These are phyloP conservation scores for Pilasporangium apinafurcum DNA, from an alignment of 352 stramenopile species.

Conservation along the genomic window DNA sequence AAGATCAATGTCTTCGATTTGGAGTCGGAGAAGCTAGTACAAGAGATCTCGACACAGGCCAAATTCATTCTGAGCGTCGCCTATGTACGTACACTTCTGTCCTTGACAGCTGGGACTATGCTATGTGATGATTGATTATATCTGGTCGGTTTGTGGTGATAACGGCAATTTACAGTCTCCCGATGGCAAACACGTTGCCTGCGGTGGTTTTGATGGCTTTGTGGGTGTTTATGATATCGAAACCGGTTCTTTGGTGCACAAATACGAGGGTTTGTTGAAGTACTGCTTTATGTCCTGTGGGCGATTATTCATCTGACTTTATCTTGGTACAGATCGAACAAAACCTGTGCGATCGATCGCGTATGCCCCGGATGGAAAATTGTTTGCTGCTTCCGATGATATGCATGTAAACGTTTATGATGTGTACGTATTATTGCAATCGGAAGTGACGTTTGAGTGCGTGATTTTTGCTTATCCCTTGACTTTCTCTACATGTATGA, in stretches of 20 bases:
- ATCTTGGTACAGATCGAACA: conserved; percentile 44
- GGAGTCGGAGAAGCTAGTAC: conserved; percentile 68
- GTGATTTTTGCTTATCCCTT: not conserved
- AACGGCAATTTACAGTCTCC: too few species aligned
- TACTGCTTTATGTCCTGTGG: not conserved
- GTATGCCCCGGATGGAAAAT: conserved; percentile 79
- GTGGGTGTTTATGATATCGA: conserved; percentile 85
- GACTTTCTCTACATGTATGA: not conserved
- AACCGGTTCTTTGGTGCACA: conserved; percentile 70
- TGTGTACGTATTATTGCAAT: conserved; percentile 51
- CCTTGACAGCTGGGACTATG: not conserved
- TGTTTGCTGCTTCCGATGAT: conserved; percentile 88
- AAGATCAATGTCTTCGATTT: conserved; percentile 88
- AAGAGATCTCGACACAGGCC: conserved; percentile 61
- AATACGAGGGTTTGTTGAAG: conserved; percentile 61
- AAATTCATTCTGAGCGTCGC: conserved; percentile 78
- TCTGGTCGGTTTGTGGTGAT: not conserved
- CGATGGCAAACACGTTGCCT: conserved; percentile 79
- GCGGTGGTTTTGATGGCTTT: conserved; percentile 73
- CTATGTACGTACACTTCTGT: conserved; percentile 33
- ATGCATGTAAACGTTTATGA: conserved; percentile 92
- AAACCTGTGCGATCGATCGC: conserved; percentile 85
- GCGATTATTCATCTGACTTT: not conserved
- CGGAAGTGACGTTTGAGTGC: not conserved
- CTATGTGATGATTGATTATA: not conserved